phyloP scores from a whole-genome alignment of 2,329 filamentous ascomycete species.

The Pseudogymnoascus sp. region DNA sequence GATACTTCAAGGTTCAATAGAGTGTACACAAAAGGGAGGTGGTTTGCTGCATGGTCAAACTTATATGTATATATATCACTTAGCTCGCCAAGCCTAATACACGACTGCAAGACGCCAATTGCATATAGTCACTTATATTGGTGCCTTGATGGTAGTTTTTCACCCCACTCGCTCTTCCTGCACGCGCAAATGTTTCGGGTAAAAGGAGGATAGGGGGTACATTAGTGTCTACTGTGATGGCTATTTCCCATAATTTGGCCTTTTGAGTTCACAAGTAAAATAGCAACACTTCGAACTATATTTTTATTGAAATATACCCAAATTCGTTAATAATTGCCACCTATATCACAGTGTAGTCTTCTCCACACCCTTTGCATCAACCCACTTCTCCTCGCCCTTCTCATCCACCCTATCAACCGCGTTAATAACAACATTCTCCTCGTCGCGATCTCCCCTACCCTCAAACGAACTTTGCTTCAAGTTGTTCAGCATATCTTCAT shows the following conservation, averaged over 20 bases:
- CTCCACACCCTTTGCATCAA: not conserved
- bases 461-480: constrained; percentile 26
- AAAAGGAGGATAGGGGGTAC: not conserved
- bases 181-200: not conserved
- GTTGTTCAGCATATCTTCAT: constrained; percentile 65
- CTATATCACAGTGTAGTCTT: not conserved
- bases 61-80: not conserved
- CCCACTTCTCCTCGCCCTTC: not conserved
- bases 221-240: no score
- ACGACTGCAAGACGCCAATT: not conserved
- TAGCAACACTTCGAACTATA: no score
- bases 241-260: not conserved
- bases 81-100: not conserved
- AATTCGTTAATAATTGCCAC: not conserved
- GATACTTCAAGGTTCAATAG: constrained; percentile 35
- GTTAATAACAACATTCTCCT: constrained; percentile 14
- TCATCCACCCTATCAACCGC: not conserved
- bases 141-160: not conserved
- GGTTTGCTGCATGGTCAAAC: not conserved
- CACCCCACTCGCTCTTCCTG: not conserved
- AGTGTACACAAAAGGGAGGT: not conserved
- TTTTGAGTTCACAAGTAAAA: not conserved
- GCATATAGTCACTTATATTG: not conserved
- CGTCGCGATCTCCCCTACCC: constrained; percentile 16
- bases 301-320: not conserved